Base-by-base conservation (phyloP, 2,329 filamentous ascomycete genomes). In the Fusarium circinatum region DNA sequence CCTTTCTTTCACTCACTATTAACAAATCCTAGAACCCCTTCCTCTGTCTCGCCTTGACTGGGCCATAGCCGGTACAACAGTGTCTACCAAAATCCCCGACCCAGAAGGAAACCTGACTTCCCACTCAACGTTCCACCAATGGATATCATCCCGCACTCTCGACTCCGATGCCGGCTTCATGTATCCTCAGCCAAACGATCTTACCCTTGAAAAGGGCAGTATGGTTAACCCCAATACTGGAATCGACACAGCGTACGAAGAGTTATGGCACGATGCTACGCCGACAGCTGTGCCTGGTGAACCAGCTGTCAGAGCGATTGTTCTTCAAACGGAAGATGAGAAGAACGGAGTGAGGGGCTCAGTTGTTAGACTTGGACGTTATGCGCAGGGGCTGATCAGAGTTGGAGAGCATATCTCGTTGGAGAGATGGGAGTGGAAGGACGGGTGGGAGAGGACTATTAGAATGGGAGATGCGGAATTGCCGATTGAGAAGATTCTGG, bases 51-150 rank as follows among this genome's bases (percentile, higher is more conserved):
- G 83, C 2, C 83, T 93, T 5, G 90, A 93, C 74, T 93, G 91
- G 91, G 91, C 87, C 8, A 91, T 93, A 73, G 89, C 88, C 0
- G 91, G 91, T 5, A 85, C 80, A 2, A 88, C 89, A 0, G 83
- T 82, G 0, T 85, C 84, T 1, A 70, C 75, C 34, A 64, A 75
- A 10, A 68, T 71, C 17, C 68, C 76, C 9, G 75, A 82, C 42
- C 78, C 78, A 45, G 67, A 75, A 14, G 78, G 78, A 38, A 68
- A 57, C 62, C 49, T 70, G 1, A 62, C 81, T 52, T 79, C 76
- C 3, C 84, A 83, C 74, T 83, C 84, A 1, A 80, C 77, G 0
- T 93, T 90, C 87, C 78, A 79, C 6, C 91, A 93, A 79, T 89
- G 88, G 86, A 83, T 93, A 41, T 89, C 92, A 78, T 89, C 86